Conservation (phyloP, 306 rosid species). For the Casuarina equisetifolia region DNA sequence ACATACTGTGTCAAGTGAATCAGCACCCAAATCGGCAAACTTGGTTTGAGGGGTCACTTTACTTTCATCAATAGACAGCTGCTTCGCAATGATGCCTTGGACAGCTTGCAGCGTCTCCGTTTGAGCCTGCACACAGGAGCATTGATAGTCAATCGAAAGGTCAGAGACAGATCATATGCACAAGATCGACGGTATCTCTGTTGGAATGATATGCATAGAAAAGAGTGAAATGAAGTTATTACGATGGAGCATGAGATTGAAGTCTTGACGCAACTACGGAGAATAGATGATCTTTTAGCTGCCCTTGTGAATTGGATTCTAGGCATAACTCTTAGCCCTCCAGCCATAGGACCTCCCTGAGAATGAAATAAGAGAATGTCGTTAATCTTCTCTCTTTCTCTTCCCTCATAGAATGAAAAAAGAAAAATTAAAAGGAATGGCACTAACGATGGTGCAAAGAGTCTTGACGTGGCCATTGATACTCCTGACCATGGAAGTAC, state of each 20-base stretch:
- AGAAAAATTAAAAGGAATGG: not conserved
- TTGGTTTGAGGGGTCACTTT: conserved; percentile 51
- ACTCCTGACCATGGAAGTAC: conserved; percentile 29
- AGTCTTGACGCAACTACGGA: conserved; percentile 35
- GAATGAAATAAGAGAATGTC: not conserved
- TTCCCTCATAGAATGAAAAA: not conserved
- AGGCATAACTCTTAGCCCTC: conserved; percentile 40
- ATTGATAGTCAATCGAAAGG: not conserved
- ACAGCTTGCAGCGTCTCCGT: conserved; percentile 57
- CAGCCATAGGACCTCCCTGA: conserved; percentile 45
- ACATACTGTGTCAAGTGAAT: conserved; percentile 65
- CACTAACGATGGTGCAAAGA: conserved; percentile 32
- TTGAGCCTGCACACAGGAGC: conserved; percentile 36
- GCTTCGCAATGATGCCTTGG: conserved; percentile 58
- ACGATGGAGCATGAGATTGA: conserved; percentile 52
- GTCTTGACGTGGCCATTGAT: conserved; percentile 23
- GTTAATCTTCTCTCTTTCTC: not conserved
- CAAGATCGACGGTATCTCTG: too few relatives aligned
- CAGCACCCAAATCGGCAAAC: conserved; percentile 70
- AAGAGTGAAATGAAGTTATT: conserved; percentile 3
- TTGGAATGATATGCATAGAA: not conserved
- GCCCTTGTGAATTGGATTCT: conserved; percentile 31
- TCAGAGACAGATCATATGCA: too few relatives aligned
- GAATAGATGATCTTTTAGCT: conserved; percentile 25
- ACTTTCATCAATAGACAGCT: conserved; percentile 58